Conservation (phyloP, 345 rosid genomes). For the Ricinus communis region DNA sequence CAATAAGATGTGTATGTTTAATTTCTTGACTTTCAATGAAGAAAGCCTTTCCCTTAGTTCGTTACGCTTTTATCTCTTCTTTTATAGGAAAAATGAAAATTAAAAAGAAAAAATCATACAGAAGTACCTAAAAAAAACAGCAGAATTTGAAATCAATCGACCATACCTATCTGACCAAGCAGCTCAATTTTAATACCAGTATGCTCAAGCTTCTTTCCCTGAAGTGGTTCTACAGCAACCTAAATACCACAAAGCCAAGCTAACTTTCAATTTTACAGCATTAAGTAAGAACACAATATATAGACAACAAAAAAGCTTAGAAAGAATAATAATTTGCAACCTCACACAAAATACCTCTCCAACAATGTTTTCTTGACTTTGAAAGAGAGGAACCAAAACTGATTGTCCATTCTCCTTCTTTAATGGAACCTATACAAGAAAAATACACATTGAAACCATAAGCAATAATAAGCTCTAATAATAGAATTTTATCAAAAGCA, state of each 20-base stretch:
- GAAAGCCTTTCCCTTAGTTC: background rate
- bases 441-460: background rate
- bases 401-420: slow-evolving; percentile 60
- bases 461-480: background rate
- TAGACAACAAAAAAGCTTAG: no score
- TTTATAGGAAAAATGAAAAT: background rate
- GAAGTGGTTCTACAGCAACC: slow-evolving; percentile 64
- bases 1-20: background rate
- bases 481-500: background rate
- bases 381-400: slow-evolving; percentile 49
- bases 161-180: slow-evolving; percentile 81
- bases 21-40: slow-evolving; percentile 3
- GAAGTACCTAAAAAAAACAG: background rate
- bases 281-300: no score
- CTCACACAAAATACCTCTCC: slow-evolving; percentile 41
- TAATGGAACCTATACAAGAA: slow-evolving; percentile 38
- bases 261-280: background rate
- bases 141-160: slow-evolving; percentile 1
- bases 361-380: slow-evolving; percentile 53
- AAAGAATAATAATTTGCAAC: slow-evolving; percentile 1
- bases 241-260: slow-evolving; percentile 6
- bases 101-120: background rate
- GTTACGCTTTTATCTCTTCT: background rate
- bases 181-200: slow-evolving; percentile 93
- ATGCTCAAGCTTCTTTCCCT: slow-evolving; percentile 90